Conservation (phyloP, 23 red algal species). For the Cyanidiococcus yangmingshanensis region DNA sequence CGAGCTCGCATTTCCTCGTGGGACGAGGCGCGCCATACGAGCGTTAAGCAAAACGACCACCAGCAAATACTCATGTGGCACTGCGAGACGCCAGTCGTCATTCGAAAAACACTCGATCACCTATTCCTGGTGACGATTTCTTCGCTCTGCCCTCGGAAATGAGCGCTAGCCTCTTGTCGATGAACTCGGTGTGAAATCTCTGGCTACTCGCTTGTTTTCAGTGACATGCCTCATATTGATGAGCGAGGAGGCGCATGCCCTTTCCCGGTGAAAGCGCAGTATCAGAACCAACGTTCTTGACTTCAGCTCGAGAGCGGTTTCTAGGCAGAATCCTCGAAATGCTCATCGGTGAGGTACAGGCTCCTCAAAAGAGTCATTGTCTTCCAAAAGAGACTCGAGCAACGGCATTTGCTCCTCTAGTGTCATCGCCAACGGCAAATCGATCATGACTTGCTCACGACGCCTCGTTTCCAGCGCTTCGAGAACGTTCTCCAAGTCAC, state of each 20-base stretch:
- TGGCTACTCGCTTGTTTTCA: neutral
- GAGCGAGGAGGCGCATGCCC: too few relatives aligned
- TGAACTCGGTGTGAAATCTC: neutral
- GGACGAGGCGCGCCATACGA: too few relatives aligned
- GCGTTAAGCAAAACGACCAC: too few relatives aligned
- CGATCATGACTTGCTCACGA: neutral
- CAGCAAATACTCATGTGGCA: too few relatives aligned
- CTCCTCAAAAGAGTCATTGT: neutral
- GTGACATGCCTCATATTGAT: too few relatives aligned
- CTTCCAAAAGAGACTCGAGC: neutral
- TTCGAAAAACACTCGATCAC: too few relatives aligned
- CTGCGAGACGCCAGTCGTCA: too few relatives aligned
- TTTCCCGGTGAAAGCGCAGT: neutral
- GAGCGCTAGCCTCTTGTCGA: too few relatives aligned
- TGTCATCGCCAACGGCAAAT: neutral
- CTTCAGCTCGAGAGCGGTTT: neutral
- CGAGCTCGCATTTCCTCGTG: too few relatives aligned
- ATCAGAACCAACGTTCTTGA: neutral
- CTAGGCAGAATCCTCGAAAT: too few relatives aligned
- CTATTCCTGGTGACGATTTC: too few relatives aligned
- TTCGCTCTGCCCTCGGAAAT: too few relatives aligned
- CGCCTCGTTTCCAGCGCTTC: neutral
- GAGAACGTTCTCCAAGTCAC: neutral
- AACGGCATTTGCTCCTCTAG: neutral
- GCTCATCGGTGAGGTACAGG: neutral